phyloP scores from a whole-genome alignment of 75 land plant species.

The Chamaecyparis obtusa region DNA sequence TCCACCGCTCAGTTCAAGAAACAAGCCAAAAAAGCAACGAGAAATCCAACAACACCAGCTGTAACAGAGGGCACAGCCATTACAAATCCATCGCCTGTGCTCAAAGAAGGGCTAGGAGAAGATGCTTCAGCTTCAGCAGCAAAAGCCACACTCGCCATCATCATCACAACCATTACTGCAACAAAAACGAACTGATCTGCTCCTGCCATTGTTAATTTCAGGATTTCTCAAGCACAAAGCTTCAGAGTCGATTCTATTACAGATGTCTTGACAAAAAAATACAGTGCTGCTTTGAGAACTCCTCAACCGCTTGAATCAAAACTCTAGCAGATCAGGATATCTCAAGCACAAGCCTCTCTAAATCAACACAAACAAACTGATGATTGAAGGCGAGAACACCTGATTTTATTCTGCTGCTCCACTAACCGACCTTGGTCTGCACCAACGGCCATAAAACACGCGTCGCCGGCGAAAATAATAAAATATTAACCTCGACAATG shows the following conservation, averaged over 20 bases:
- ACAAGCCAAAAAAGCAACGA: neutral
- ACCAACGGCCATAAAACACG: neutral
- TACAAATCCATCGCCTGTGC: neutral
- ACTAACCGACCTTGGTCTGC: neutral
- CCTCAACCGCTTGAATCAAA: neutral
- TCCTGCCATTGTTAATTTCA: neutral
- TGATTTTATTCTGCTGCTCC: neutral
- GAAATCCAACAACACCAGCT: neutral
- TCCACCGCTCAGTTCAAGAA: neutral
- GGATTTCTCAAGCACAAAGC: too few species aligned
- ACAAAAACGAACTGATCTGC: neutral
- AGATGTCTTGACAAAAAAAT: neutral
- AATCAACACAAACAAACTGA: too few species aligned
- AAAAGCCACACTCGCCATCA: neutral
- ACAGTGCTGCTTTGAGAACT: neutral
- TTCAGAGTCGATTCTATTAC: too few species aligned
- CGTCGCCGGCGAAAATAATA: neutral
- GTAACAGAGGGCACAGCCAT: neutral
- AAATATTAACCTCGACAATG: neutral
- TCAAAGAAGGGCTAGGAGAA: neutral
- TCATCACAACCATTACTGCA: neutral
- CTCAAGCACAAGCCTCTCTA: too few species aligned
- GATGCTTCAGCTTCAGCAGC: neutral
- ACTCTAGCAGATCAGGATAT: neutral
- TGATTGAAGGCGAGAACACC: too few species aligned